phyloP scores from a whole-genome alignment of 2,329 filamentous ascomycete genomes.

The Fusarium coicis region DNA sequence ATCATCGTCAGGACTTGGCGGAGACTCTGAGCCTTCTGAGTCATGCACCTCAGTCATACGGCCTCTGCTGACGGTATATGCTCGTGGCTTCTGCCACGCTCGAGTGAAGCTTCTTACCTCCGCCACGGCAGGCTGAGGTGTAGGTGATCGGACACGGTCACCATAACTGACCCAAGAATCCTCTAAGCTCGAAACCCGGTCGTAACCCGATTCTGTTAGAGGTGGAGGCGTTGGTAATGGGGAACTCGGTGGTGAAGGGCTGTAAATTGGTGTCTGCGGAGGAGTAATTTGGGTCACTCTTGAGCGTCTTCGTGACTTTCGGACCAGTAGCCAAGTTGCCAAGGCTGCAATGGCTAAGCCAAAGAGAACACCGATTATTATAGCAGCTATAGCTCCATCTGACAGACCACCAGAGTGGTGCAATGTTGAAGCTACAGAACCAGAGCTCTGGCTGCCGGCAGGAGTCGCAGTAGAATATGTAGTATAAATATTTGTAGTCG shows the following conservation, averaged over 20 bases:
- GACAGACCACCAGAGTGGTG: conserved; percentile 3
- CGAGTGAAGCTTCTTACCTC: conserved; percentile 40
- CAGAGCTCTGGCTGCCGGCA: neutral
- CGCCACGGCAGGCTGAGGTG: conserved; percentile 41
- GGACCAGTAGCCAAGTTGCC: conserved; percentile 24
- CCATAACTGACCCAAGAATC: conserved; percentile 30
- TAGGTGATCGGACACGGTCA: conserved; percentile 38
- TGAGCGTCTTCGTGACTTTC: conserved; percentile 3
- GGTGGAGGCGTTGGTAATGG: neutral
- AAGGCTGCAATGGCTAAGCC: neutral
- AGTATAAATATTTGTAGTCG: neutral
- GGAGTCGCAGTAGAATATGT: neutral
- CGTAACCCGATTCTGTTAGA: conserved; percentile 8
- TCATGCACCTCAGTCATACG: conserved; percentile 10
- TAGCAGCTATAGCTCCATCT: conserved; percentile 31
- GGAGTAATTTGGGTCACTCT: neutral
- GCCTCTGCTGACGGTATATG: conserved; percentile 35
- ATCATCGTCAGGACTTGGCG: neutral
- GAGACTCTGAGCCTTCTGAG: neutral
- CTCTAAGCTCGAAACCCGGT: conserved; percentile 6
- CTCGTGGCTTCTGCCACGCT: conserved; percentile 36
- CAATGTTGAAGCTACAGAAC: neutral
- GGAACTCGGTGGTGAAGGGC: neutral
- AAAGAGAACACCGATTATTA: conserved; percentile 28
- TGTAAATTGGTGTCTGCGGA: neutral